Conservation (phyloP, 116 monocot species). For the Posidonia oceanica region DNA sequence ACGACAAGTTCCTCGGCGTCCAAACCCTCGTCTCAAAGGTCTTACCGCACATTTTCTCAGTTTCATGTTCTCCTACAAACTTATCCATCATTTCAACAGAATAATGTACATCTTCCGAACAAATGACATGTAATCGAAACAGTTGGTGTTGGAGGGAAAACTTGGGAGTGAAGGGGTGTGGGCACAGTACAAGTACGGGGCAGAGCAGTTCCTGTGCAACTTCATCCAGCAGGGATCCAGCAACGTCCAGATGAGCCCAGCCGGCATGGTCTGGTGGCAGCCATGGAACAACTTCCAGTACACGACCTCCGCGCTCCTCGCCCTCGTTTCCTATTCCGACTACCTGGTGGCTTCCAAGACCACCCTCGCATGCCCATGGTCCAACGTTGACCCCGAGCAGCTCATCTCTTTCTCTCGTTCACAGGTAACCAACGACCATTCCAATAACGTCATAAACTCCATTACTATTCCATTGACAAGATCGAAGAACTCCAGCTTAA, state of each 20-base stretch:
- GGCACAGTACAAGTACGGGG: slow-evolving; percentile 23
- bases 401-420: slow-evolving; percentile 23
- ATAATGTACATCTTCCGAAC: too few relatives aligned
- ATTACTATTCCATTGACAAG: not conserved
- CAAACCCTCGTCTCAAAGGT: slow-evolving; percentile 46
- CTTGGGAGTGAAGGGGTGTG: slow-evolving; percentile 9
- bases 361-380: slow-evolving; percentile 12
- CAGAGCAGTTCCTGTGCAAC: slow-evolving; percentile 51
- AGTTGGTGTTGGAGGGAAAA: slow-evolving; percentile 42
- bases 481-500: not conserved
- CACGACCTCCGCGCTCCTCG: slow-evolving; percentile 42
- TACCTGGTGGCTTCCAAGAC: slow-evolving; percentile 19
- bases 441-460: not conserved
- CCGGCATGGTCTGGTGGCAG: slow-evolving; percentile 42
- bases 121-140: not conserved
- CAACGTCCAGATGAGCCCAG: slow-evolving; percentile 42
- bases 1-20: slow-evolving; percentile 55
- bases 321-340: slow-evolving; percentile 39
- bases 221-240: slow-evolving; percentile 38
- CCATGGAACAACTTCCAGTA: slow-evolving; percentile 65
- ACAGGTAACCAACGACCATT: not conserved
- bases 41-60: too few relatives aligned
- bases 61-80: too few relatives aligned
- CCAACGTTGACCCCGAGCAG: slow-evolving; percentile 9
- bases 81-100: not conserved